These are phyloP conservation scores for Apiotrichum laibachii DNA, from an alignment of 1,284 basidiomycete species.

Conservation along the genomic window DNA sequence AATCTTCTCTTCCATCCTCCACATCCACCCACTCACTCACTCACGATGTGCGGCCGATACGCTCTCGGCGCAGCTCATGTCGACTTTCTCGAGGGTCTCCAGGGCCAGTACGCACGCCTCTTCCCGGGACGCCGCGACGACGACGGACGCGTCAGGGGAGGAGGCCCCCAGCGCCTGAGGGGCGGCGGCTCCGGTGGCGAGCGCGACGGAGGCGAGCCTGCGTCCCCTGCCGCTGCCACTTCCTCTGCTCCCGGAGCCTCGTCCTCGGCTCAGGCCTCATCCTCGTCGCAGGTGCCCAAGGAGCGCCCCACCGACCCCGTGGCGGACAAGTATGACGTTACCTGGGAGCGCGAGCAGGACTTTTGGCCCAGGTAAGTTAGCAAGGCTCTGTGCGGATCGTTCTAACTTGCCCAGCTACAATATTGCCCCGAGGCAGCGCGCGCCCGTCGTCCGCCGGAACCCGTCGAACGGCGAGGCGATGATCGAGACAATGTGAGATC, in stretches of 20 bases:
- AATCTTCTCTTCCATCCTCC: too few relatives aligned
- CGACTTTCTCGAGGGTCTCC: slow-evolving; percentile 17
- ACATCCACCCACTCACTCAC: background rate
- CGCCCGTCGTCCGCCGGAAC: slow-evolving; percentile 40
- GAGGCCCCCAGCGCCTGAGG: slow-evolving; percentile 10
- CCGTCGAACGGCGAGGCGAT: slow-evolving; percentile 55
- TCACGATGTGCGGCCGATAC: slow-evolving; percentile 43
- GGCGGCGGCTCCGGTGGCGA: slow-evolving; percentile 16
- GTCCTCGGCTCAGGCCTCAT: background rate
- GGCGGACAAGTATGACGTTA: slow-evolving; percentile 11
- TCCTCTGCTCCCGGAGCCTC: background rate
- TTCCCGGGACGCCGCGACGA: slow-evolving; percentile 11
- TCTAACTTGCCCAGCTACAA: slow-evolving; percentile 36
- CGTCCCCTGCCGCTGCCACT: background rate
- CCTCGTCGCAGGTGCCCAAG: background rate
- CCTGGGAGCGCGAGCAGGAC: slow-evolving; percentile 43
- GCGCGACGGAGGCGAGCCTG: background rate
- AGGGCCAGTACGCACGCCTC: slow-evolving; percentile 19
- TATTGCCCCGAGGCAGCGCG: slow-evolving; percentile 43
- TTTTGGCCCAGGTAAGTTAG: slow-evolving; percentile 32
- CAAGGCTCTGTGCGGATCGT: background rate
- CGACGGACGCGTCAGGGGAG: slow-evolving; percentile 6
- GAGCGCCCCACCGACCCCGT: background rate
- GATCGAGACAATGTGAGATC: slow-evolving; percentile 48
- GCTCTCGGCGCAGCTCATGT: slow-evolving; percentile 37